phyloP scores from a whole-genome alignment of 805 yeast genomes.

The Teunomyces funiuensis region DNA sequence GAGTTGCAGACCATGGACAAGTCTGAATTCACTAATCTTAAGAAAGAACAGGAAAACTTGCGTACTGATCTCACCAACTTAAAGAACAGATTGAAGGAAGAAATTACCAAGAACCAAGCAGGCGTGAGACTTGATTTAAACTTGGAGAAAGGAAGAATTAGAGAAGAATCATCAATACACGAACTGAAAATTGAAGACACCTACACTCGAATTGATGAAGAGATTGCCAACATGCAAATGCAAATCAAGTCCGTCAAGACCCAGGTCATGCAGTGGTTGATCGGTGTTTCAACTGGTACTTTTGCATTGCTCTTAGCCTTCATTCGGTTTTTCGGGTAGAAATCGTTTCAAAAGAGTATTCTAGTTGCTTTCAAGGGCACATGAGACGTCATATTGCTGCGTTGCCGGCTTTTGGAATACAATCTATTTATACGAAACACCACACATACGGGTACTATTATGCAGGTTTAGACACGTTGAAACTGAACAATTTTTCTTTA shows the following conservation, averaged over 20 bases:
- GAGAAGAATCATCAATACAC: conserved; percentile 91
- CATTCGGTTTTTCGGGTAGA: conserved; percentile 69
- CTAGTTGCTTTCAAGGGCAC: too few species aligned
- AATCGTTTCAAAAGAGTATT: neutral
- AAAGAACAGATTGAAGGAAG: conserved; percentile 83
- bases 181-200: conserved; percentile 93
- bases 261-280: conserved; percentile 97
- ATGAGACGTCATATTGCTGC: too few species aligned
- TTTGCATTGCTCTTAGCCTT: conserved; percentile 92
- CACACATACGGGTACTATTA: neutral
- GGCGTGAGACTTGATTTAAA: conserved; percentile 88
- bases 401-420: neutral
- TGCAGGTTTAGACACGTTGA: neutral
- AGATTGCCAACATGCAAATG: conserved; percentile 89
- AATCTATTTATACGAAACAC: neutral
- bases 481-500: conserved; percentile 4
- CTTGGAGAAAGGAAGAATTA: conserved; percentile 90
- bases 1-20: conserved; percentile 87
- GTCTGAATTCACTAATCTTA: conserved; percentile 76
- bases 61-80: conserved; percentile 82
- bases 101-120: conserved; percentile 85
- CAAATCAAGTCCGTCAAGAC: conserved; percentile 94
- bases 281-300: conserved; percentile 98
- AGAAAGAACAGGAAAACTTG: conserved; percentile 84
- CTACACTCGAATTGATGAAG: conserved; percentile 93